These are phyloP conservation scores for Gigaspora rosea DNA, from an alignment of 192 early-diverging fungal species.

Conservation along the genomic window DNA sequence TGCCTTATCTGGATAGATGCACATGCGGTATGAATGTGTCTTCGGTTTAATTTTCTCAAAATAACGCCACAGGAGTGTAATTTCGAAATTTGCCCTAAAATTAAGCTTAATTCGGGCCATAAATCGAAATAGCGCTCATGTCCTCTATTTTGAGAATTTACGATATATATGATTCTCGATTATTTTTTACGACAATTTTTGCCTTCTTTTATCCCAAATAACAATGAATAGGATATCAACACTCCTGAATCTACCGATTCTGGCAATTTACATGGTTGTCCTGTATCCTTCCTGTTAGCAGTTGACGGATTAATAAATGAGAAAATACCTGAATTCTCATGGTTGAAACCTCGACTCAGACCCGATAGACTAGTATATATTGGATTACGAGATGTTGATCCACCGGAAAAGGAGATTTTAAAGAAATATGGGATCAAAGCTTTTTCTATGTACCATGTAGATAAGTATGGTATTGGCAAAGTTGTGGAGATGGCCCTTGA, in stretches of 20 bases:
- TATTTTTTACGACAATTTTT: too few relatives aligned
- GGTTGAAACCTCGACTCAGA: constrained; percentile 78
- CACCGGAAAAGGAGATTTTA: constrained; percentile 83
- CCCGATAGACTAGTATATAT: constrained; percentile 88
- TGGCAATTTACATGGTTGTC: constrained; percentile 97
- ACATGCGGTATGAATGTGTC: constrained; percentile 70
- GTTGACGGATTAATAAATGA: constrained; percentile 51
- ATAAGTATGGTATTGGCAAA: constrained; percentile 89
- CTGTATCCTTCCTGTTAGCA: constrained; percentile 86
- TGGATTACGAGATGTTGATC: constrained; percentile 93
- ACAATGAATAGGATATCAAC: constrained; percentile 75
- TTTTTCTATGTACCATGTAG: constrained; percentile 96
- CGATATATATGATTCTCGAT: too few relatives aligned
- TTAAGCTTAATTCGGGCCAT: too few relatives aligned
- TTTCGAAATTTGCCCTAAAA: too few relatives aligned
- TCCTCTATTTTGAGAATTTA: too few relatives aligned
- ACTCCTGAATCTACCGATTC: constrained; percentile 83
- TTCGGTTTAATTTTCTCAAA: not conserved
- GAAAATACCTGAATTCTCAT: constrained; percentile 64
- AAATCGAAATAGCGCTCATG: too few relatives aligned
- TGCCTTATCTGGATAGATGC: constrained; percentile 96
- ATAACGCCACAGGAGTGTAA: too few relatives aligned
- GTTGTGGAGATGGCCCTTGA: constrained; percentile 93
- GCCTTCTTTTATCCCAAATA: too few relatives aligned
- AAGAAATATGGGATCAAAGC: constrained; percentile 85